A percentile compares a stretch with the other conserved stretches of the same genome.
These are phyloP conservation scores for Mycena citricolor DNA, from an alignment of 1,284 basidiomycete species.

Conservation along the genomic window DNA sequence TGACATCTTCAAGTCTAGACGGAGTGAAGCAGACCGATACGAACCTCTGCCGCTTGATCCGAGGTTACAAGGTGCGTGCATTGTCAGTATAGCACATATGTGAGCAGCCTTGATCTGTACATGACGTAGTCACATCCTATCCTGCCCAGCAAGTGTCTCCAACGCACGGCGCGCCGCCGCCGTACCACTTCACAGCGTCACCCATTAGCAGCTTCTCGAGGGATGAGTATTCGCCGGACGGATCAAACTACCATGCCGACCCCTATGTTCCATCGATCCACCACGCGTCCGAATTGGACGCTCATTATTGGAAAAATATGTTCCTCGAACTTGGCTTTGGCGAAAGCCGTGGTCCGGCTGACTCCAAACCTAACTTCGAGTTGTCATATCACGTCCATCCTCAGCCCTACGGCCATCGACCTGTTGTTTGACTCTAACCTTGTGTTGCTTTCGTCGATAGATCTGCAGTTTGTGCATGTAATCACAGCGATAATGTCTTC, in stretches of 20 bases:
- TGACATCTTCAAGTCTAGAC: conserved; percentile 56
- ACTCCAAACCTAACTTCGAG: conserved; percentile 22
- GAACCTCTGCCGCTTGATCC: conserved; percentile 49
- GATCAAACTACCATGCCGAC: conserved; percentile 30
- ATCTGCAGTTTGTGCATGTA: conserved; percentile 17
- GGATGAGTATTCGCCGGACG: conserved; percentile 27
- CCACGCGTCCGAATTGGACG: conserved; percentile 52
- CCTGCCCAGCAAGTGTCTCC: conserved; percentile 32
- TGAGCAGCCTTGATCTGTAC: not conserved
- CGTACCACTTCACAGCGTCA: conserved; percentile 43
- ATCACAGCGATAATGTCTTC: conserved; percentile 20
- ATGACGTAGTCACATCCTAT: conserved; percentile 27
- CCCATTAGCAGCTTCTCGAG: conserved; percentile 27
- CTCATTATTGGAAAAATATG: conserved; percentile 70
- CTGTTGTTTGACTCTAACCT: conserved; percentile 1
- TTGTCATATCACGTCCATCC: conserved; percentile 24
- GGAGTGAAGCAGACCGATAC: conserved; percentile 38
- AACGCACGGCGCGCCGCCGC: conserved; percentile 31
- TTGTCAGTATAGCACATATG: not conserved
- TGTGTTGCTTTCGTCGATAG: conserved; percentile 6
- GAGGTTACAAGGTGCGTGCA: conserved; percentile 44
- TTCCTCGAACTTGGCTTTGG: conserved; percentile 66
- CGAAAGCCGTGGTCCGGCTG: conserved; percentile 28
- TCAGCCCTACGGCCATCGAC: conserved; percentile 15
- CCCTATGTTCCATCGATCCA: conserved; percentile 36